A percentile compares a stretch with the other conserved stretches of the same genome.
Conservation (phyloP, 179 eudicot genomes). For the Gypsophila paniculata region DNA sequence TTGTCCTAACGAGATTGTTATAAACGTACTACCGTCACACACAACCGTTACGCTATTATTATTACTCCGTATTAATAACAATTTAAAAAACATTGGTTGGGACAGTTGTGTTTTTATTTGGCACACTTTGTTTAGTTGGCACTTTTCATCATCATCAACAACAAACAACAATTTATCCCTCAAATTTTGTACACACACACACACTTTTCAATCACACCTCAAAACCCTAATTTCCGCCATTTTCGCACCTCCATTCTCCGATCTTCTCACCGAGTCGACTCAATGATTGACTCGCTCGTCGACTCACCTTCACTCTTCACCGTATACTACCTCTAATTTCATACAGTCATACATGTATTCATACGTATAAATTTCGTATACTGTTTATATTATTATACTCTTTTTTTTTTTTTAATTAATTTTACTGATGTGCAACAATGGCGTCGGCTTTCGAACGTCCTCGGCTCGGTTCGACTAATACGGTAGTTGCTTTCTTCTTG, state of each 20-base stretch:
- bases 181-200: no score
- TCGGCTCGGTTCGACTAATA: constrained; percentile 57
- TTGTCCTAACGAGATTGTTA: no score
- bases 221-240: constrained; percentile 29
- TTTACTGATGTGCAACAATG: constrained; percentile 44
- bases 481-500: constrained; percentile 50
- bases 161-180: neutral
- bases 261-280: constrained; percentile 16
- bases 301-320: neutral
- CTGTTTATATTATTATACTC: no score
- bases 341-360: neutral
- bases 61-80: no score
- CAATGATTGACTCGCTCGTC: constrained; percentile 12
- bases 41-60: no score
- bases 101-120: no score
- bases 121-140: no score
- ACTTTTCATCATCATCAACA: constrained; percentile 18
- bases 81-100: no score
- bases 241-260: neutral
- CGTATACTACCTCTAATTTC: neutral
- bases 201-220: constrained; percentile 10
- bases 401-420: no score
- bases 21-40: no score
- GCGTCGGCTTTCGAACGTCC: constrained; percentile 72
- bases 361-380: neutral